phyloP scores from a whole-genome alignment of 2,329 filamentous ascomycete species.

The Leptographium lundbergii region DNA sequence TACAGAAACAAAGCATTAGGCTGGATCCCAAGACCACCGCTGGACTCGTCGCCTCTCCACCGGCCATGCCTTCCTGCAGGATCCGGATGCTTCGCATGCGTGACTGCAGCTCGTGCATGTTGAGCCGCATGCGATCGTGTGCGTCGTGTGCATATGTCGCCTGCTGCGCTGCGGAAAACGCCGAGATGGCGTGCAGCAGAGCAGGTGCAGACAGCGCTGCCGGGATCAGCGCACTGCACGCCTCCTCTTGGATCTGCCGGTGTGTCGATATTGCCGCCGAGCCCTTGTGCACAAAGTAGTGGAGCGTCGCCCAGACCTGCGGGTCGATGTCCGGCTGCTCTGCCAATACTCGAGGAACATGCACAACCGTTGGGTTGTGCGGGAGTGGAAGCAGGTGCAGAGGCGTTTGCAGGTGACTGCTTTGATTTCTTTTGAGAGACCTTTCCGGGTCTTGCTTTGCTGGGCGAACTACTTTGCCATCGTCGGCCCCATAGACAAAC shows the following conservation, averaged over 20 bases:
- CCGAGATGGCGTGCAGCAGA: neutral
- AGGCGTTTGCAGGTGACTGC: neutral
- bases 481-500: neutral
- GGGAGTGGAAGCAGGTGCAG: too few species aligned
- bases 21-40: neutral
- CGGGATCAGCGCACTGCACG: neutral
- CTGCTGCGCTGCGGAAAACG: slow-evolving; percentile 1
- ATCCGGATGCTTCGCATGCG: slow-evolving; percentile 1
- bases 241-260: slow-evolving; percentile 2
- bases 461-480: neutral
- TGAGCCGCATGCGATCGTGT: neutral
- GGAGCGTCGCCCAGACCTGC: neutral
- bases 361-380: neutral
- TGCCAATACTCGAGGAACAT: neutral
- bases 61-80: neutral
- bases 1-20: slow-evolving; percentile 1
- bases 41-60: neutral
- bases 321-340: neutral
- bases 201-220: neutral
- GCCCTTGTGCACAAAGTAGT: slow-evolving; percentile 1
- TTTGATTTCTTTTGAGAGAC: neutral
- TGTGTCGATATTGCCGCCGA: neutral
- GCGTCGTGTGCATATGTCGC: neutral
- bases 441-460: neutral
- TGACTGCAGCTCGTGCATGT: neutral